Evolutionary conservation across 192 early-diverging fungal species (phyloP).

Genomic region (Gonapodya prolifera): DNA sequence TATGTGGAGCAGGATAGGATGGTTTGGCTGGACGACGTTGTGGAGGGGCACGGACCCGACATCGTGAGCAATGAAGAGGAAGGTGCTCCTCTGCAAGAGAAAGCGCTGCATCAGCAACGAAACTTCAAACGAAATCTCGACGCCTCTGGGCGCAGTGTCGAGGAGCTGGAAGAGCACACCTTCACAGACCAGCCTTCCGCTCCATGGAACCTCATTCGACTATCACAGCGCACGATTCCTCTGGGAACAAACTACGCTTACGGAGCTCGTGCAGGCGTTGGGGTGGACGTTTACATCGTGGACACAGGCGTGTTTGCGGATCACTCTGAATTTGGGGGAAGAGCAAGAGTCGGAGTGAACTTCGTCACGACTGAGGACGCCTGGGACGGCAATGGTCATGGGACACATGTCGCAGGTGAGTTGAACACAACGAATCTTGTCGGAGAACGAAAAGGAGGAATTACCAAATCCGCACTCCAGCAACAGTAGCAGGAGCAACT

Average conservation of each 20-base stretch:
- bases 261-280: constrained; percentile 14
- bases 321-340: constrained; percentile 32
- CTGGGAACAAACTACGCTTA: constrained; percentile 11
- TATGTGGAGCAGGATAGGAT: too few relatives aligned
- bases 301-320: constrained; percentile 33
- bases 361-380: constrained; percentile 17
- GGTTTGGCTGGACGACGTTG: too few relatives aligned
- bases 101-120: too few relatives aligned
- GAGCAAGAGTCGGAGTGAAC: constrained; percentile 28
- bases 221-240: not conserved
- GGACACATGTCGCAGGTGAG: too few relatives aligned
- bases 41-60: too few relatives aligned
- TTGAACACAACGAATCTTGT: too few relatives aligned
- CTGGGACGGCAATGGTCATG: constrained; percentile 30
- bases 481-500: constrained; percentile 32
- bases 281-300: constrained; percentile 28
- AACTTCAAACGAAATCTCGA: too few relatives aligned
- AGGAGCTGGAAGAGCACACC: too few relatives aligned
- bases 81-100: too few relatives aligned
- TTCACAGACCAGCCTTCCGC: not conserved
- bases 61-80: too few relatives aligned
- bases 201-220: not conserved
- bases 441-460: too few relatives aligned
- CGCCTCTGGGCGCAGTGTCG: too few relatives aligned
- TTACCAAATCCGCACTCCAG: constrained; percentile 28